Conservation (phyloP, 257 asterid genomes). For the Scutellaria galericulata region DNA sequence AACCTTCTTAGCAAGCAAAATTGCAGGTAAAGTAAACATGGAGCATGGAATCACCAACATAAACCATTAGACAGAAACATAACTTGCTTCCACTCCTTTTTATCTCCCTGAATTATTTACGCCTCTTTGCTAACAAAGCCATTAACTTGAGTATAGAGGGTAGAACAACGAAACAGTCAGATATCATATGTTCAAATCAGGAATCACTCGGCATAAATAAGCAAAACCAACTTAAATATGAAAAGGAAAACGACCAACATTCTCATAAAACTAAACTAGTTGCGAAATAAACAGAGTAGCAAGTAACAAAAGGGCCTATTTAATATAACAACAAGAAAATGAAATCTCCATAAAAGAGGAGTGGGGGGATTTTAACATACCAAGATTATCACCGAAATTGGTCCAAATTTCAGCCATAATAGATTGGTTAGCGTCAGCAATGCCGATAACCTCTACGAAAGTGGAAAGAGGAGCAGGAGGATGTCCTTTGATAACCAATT, state of each 20-base stretch:
- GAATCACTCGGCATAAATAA: background rate
- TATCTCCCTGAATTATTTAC: background rate
- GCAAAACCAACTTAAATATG: background rate
- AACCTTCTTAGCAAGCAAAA: background rate
- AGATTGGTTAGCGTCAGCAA: constrained; percentile 74
- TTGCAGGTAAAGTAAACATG: background rate
- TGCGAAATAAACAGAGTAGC: constrained; percentile 1
- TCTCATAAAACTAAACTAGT: background rate
- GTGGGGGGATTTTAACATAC: constrained; percentile 39
- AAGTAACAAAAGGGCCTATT: background rate
- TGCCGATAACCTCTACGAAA: constrained; percentile 86
- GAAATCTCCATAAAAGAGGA: constrained; percentile 1
- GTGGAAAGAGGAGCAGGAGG: constrained; percentile 70
- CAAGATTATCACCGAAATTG: constrained; percentile 80
- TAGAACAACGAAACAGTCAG: background rate
- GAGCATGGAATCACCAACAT: background rate
- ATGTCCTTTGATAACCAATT: constrained; percentile 68
- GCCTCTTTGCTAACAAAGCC: background rate
- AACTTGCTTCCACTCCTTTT: background rate
- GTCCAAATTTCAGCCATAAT: constrained; percentile 80
- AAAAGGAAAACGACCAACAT: background rate
- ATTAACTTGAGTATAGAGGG: background rate
- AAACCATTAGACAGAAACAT: background rate
- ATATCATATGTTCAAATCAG: background rate
- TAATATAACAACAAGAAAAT: background rate